Conservation (phyloP, 2,329 filamentous ascomycete genomes). For the Trichoderma semiorbis region DNA sequence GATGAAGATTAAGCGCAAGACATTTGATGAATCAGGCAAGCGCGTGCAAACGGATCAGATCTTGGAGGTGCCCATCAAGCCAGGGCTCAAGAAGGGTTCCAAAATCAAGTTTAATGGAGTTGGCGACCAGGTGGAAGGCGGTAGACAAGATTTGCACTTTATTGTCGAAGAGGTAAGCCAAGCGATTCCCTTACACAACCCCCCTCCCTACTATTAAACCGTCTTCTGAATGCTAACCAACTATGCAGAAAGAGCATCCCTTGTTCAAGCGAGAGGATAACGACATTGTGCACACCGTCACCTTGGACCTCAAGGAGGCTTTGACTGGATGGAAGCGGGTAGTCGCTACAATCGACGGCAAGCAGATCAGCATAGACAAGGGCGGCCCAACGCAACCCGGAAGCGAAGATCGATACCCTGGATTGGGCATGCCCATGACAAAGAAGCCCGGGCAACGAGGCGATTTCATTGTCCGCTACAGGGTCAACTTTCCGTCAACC, state of each 20-base stretch:
- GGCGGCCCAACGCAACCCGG: constrained; percentile 81
- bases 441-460: constrained; percentile 84
- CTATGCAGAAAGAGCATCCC: constrained; percentile 73
- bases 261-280: constrained; percentile 85
- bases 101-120: constrained; percentile 98
- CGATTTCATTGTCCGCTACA: constrained; percentile 84
- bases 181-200: neutral
- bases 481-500: constrained; percentile 83
- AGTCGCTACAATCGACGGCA: constrained; percentile 90
- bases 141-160: constrained; percentile 92
- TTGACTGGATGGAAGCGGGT: constrained; percentile 90
- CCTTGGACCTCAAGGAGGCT: constrained; percentile 87
- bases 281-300: constrained; percentile 74
- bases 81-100: constrained; percentile 90
- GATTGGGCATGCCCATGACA: constrained; percentile 88
- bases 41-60: constrained; percentile 84
- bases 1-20: constrained; percentile 97
- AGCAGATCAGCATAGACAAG: constrained; percentile 75
- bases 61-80: constrained; percentile 91
- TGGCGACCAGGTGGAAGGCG: constrained; percentile 96
- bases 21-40: constrained; percentile 82
- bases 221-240: constrained; percentile 8
- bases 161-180: constrained; percentile 82
- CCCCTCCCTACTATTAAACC: neutral
- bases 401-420: constrained; percentile 75